These are phyloP conservation scores for Boletus edulis DNA, from an alignment of 768 basidiomycete species.

Conservation along the genomic window DNA sequence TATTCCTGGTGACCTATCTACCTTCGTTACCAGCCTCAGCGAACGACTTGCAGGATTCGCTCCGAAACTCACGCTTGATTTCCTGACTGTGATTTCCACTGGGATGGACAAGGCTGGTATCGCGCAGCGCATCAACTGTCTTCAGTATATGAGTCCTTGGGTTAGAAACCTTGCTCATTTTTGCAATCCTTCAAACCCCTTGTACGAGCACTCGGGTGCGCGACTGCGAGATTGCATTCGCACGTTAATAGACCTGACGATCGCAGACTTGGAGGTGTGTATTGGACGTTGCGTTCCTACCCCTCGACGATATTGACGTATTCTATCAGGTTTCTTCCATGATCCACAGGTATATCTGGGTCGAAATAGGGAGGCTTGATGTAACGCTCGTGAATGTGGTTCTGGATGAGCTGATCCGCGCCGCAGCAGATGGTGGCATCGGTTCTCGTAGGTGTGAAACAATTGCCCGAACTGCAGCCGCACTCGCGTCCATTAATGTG, in stretches of 20 bases:
- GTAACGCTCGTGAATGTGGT: conserved; percentile 65
- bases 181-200: conserved; percentile 61
- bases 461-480: conserved; percentile 69
- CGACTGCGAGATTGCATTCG: conserved; percentile 79
- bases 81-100: conserved; percentile 79
- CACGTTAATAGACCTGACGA: conserved; percentile 72
- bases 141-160: conserved; percentile 89
- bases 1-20: conserved; percentile 61
- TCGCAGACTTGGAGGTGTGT: conserved; percentile 70
- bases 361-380: conserved; percentile 70
- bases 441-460: conserved; percentile 74
- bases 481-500: conserved; percentile 72
- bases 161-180: conserved; percentile 75
- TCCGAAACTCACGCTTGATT: conserved; percentile 86
- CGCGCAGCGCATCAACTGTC: conserved; percentile 63
- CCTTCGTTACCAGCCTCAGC: conserved; percentile 65
- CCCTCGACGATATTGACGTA: conserved; percentile 1
- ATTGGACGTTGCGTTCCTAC: neutral
- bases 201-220: conserved; percentile 71
- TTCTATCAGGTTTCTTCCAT: conserved; percentile 55
- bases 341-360: conserved; percentile 77
- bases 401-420: conserved; percentile 75
- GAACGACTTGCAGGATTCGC: conserved; percentile 67
- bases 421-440: conserved; percentile 81
- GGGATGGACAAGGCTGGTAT: conserved; percentile 50